These are phyloP conservation scores for Hypoxylon lenormandii DNA, from an alignment of 495 filamentous ascomycete species.

Conservation along the genomic window DNA sequence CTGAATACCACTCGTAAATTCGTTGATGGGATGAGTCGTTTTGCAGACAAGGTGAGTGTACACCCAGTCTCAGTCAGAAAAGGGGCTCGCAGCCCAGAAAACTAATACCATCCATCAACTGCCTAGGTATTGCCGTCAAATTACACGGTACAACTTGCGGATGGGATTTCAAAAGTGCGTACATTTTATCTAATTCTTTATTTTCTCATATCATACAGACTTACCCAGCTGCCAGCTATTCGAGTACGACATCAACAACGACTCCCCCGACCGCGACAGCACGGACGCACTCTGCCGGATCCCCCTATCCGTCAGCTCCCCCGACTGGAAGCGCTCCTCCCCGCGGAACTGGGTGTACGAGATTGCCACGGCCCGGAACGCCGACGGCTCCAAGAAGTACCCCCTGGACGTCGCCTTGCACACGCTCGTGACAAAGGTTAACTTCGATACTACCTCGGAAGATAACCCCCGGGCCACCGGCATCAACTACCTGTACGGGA, in stretches of 20 bases:
- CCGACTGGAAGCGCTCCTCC: slow-evolving; percentile 61
- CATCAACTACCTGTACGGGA: slow-evolving; percentile 71
- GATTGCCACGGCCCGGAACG: slow-evolving; percentile 63
- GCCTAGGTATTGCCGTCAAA: slow-evolving; percentile 15
- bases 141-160: slow-evolving; percentile 9
- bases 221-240: slow-evolving; percentile 60
- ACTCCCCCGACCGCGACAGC: slow-evolving; percentile 24
- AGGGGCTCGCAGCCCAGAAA: neutral
- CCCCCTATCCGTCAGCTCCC: slow-evolving; percentile 59
- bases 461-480: slow-evolving; percentile 67
- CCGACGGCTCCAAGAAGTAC: slow-evolving; percentile 67
- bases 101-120: slow-evolving; percentile 12
- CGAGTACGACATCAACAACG: slow-evolving; percentile 65
- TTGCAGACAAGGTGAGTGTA: slow-evolving; percentile 17
- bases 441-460: slow-evolving; percentile 60
- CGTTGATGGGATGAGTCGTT: slow-evolving; percentile 9
- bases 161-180: slow-evolving; percentile 20
- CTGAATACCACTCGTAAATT: slow-evolving; percentile 9
- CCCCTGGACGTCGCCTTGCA: slow-evolving; percentile 70
- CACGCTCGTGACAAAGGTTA: slow-evolving; percentile 70
- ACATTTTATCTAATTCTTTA: neutral
- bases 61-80: neutral
- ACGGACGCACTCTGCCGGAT: slow-evolving; percentile 61
- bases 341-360: slow-evolving; percentile 67
- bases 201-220: slow-evolving; percentile 48